Evolutionary conservation across 2,329 filamentous ascomycete genomes (phyloP).

Genomic region (Ophiocordyceps camponoti-rufipedis): DNA sequence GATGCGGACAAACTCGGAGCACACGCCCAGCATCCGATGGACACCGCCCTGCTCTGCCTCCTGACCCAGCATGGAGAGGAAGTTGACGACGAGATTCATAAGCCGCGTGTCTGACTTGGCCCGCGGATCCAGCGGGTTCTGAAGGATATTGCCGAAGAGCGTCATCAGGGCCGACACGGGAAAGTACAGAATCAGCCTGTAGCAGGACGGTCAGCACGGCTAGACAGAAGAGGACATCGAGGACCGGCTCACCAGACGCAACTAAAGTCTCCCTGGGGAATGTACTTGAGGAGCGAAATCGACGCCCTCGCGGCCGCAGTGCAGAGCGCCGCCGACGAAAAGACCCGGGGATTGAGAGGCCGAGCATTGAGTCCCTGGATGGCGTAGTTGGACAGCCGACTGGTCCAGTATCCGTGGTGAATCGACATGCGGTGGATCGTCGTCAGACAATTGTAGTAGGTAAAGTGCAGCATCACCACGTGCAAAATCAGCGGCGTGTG

Average conservation of each 20-base stretch:
- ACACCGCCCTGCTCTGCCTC: constrained; percentile 84
- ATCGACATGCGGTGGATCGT: constrained; percentile 98
- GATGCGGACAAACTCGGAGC: constrained; percentile 92
- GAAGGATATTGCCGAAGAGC: constrained; percentile 86
- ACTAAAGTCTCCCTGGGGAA: constrained; percentile 83
- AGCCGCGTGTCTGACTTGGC: constrained; percentile 77
- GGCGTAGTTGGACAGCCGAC: constrained; percentile 80
- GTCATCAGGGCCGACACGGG: constrained; percentile 90
- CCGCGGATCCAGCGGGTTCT: constrained; percentile 79
- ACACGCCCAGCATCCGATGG: constrained; percentile 83
- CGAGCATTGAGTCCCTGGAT: constrained; percentile 84
- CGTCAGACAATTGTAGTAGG: constrained; percentile 94
- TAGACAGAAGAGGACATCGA: neutral
- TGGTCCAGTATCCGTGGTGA: constrained; percentile 97
- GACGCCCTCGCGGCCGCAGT: constrained; percentile 85
- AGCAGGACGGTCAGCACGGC: no score
- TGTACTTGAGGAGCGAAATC: constrained; percentile 87
- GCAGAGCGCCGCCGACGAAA: constrained; percentile 81
- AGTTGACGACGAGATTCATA: constrained; percentile 86
- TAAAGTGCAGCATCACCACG: constrained; percentile 84
- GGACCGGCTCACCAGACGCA: constrained; percentile 66
- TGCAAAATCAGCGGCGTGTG: constrained; percentile 90
- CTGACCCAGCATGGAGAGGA: constrained; percentile 72
- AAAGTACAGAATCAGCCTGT: constrained; percentile 81
- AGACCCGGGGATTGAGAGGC: constrained; percentile 83